phyloP scores from a whole-genome alignment of 2,329 filamentous ascomycete genomes.

The Annulohypoxylon truncatum region DNA sequence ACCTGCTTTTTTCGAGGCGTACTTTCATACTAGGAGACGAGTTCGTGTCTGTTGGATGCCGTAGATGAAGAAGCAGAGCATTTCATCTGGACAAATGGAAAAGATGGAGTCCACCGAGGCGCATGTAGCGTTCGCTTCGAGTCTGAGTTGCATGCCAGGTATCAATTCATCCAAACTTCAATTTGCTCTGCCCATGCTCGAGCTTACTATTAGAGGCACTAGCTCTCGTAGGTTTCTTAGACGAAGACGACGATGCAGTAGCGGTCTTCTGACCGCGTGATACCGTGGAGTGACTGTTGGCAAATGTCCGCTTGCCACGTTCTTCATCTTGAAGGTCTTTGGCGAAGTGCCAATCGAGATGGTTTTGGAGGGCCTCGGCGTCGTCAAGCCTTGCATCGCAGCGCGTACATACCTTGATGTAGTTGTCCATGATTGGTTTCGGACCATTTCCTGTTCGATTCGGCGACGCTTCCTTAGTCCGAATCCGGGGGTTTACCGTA shows the following conservation, averaged over 20 bases:
- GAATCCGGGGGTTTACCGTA: slow-evolving; percentile 32
- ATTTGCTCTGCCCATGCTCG: slow-evolving; percentile 70
- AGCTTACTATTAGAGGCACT: slow-evolving; percentile 50
- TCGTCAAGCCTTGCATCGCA: slow-evolving; percentile 72
- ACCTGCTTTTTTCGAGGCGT: slow-evolving; percentile 29
- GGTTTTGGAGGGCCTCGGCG: slow-evolving; percentile 73
- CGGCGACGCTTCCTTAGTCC: slow-evolving; percentile 40
- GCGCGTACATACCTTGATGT: slow-evolving; percentile 65
- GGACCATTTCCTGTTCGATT: slow-evolving; percentile 49
- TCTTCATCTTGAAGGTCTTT: slow-evolving; percentile 80
- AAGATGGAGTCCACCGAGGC: slow-evolving; percentile 20
- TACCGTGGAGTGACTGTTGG: slow-evolving; percentile 51
- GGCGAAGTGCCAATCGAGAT: slow-evolving; percentile 95
- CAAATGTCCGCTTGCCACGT: slow-evolving; percentile 62
- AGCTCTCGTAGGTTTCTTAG: slow-evolving; percentile 53
- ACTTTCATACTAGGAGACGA: slow-evolving; percentile 20
- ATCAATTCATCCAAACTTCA: slow-evolving; percentile 66
- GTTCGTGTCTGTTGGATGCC: slow-evolving; percentile 25
- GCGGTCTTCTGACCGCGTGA: slow-evolving; percentile 51
- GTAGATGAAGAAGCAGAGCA: slow-evolving; percentile 32
- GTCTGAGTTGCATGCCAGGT: slow-evolving; percentile 35
- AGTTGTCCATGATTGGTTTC: slow-evolving; percentile 52
- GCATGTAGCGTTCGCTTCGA: slow-evolving; percentile 41
- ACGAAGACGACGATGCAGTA: slow-evolving; percentile 53
- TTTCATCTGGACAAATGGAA: slow-evolving; percentile 35